These are phyloP conservation scores for Hemileccinum impolitum DNA, from an alignment of 768 basidiomycete genomes.

Conservation along the genomic window DNA sequence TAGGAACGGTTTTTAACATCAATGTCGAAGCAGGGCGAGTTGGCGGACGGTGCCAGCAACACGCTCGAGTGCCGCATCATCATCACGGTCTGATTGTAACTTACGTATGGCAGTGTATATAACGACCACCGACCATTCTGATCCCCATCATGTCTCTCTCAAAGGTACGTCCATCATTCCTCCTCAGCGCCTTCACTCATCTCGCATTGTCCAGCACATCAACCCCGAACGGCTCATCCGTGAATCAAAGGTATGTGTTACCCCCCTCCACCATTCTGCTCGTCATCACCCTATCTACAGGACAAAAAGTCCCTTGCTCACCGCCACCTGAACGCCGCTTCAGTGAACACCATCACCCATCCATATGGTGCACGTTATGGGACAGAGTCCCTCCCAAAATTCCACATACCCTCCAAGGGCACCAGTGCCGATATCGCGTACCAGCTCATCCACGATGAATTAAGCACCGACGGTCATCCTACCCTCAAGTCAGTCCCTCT, in stretches of 20 bases:
- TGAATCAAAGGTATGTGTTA: constrained; percentile 36
- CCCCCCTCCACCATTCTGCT: background rate
- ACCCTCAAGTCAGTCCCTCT: constrained; percentile 42
- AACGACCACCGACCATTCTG: constrained; percentile 6
- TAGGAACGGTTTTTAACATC: constrained; percentile 48
- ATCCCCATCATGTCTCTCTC: constrained; percentile 51
- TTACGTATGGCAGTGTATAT: background rate
- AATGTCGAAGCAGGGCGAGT: constrained; percentile 42
- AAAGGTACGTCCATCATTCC: constrained; percentile 38
- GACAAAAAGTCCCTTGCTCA: constrained; percentile 42
- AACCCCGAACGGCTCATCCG: constrained; percentile 65
- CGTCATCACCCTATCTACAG: constrained; percentile 25
- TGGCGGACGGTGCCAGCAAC: constrained; percentile 26
- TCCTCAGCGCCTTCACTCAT: background rate
- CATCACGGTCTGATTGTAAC: no score
- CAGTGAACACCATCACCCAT: constrained; percentile 35
- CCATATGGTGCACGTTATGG: constrained; percentile 64
- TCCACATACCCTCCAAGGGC: constrained; percentile 59
- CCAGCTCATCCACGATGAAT: constrained; percentile 63
- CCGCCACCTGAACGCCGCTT: constrained; percentile 33
- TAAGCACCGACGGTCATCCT: constrained; percentile 52
- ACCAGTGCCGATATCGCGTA: constrained; percentile 48
- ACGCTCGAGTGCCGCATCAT: constrained; percentile 26
- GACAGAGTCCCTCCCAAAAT: constrained; percentile 70
- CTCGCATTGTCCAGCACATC: constrained; percentile 46